Base-by-base conservation (phyloP, 495 filamentous ascomycete genomes). In the Cercophora newfieldiana region DNA sequence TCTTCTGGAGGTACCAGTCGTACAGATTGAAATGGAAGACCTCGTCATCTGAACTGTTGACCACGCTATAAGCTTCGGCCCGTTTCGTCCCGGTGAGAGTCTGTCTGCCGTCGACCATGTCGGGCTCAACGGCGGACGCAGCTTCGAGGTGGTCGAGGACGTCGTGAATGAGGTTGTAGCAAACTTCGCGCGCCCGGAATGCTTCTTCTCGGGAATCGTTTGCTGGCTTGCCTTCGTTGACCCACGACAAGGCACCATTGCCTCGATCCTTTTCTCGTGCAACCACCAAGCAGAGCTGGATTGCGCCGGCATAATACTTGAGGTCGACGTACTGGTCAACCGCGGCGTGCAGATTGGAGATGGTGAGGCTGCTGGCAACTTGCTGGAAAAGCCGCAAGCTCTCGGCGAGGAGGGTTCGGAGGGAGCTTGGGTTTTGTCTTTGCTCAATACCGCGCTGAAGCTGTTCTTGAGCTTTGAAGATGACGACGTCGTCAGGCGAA, bases 391-490 rank as follows among this genome's bases (percentile, higher is more conserved):
- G 80, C 54, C 88, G 85, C 68, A 98, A 76, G 77, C 93, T 96
- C 74, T 98, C 94, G 66, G 92, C 93, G 24, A 99, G 79, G 44
- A 95, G 80, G 18, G 89, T 88, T 54, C 94, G 89, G n/a, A 90
- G 90, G 29, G 86, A 77, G 71, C 93, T 93, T 5, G 87, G 86
- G 65, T 92, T 91, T 18, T 86, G 80, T 26, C 88, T 86, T 19
- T 88, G 86, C 76, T 97, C 94, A 0, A 86, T 87, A 1, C 93
- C 95, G 65, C 89, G 87, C 78, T 96, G 95, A 55, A 98, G 81
- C 65, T 92, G 87, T 74, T 99, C 95, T 75, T 98, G 94, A 7
- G 96, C 96, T 77, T 97, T 97, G 86, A 98, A 99, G 57, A 97
- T 92, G 37, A 98, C 87, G 0, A 97, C 94, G 79, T 99, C 95